Evolutionary conservation across 257 asterid species (phyloP), one percentile per base, ranked within the genome.

Genomic region (Catharanthus roseus): DNA sequence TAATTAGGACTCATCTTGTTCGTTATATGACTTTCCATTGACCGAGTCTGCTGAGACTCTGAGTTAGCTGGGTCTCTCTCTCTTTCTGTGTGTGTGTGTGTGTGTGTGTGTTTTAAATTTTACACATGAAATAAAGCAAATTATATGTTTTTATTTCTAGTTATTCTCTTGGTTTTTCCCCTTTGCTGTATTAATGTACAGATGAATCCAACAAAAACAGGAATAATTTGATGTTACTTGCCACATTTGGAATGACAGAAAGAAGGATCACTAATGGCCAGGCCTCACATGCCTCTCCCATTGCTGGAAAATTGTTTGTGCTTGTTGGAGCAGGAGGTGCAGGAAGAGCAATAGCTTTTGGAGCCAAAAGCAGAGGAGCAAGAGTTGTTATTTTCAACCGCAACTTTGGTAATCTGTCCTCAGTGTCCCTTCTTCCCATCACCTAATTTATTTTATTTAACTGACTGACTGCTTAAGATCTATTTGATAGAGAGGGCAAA

Each of bases 261-360:
- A 64, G 80, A 34, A 53, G 23, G 36, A 67, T 45, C 26, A 61
- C 65, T 47, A 78, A 77, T 71, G 84, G 80, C 63, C 71, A 73
- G 19, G 81, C 67, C 71, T 73, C 81, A 28, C 53, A 56, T 9
- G 76, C 70, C 68, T 89, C 96, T 23, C 93, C 93, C 3, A 74
- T 89, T 45, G 82, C 88, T 55, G 93, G 96, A 38, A 85, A 78
- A 68, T 64, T 89, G 81, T 76, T 89, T 34, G 91, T 89, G 29
- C 75, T 89, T 80, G 86, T 87, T 42, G 96, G 96, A 70, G 96
- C 96, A 26, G 96, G 96, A n/a, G 96, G 93, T 29, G 96, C 93
- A 9, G 96, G 91, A 62, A 58, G 91, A 69, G 96, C 96, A 18
- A 82, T 89, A 65, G 96, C 93, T 15, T 89, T 86, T 64, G 96